A percentile compares a stretch with the other conserved stretches of the same genome.
These are phyloP conservation scores for Saccharomyces eubayanus DNA, from an alignment of 805 yeast genomes.

Conservation along the genomic window DNA sequence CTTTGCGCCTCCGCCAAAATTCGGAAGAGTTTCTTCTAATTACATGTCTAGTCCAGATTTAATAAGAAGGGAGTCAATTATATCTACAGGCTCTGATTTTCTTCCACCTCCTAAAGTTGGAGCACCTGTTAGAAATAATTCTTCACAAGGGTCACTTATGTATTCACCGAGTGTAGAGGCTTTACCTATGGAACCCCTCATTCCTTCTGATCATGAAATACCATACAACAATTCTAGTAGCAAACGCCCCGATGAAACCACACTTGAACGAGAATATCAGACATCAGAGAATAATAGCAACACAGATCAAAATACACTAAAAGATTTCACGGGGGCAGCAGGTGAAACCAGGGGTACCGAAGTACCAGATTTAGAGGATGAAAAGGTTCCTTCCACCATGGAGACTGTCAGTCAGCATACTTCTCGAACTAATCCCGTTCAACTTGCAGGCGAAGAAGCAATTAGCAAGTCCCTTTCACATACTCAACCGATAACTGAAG, in stretches of 20 bases:
- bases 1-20: conserved; percentile 2
- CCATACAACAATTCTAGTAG: not conserved
- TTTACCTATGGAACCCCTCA: not conserved
- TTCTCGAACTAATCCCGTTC: not conserved
- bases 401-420: not conserved
- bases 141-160: conserved; percentile 1
- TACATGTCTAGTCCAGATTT: conserved; percentile 8
- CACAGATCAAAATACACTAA: not conserved
- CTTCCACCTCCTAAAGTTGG: conserved; percentile 21
- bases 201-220: not conserved
- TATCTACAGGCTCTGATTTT: conserved; percentile 7
- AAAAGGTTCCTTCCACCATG: not conserved
- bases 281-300: not conserved
- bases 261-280: not conserved
- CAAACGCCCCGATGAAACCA: not conserved
- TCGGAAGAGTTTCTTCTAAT: not conserved
- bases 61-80: conserved; percentile 12
- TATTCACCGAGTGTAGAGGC: not conserved
- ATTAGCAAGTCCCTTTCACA: too few relatives aligned
- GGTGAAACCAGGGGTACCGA: not conserved
- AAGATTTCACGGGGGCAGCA: not conserved
- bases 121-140: not conserved
- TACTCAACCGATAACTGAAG: not conserved
- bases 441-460: not conserved
- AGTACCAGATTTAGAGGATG: not conserved